A percentile compares a stretch with the other conserved stretches of the same genome.
Conservation (phyloP, 2,329 filamentous ascomycete species). For the Monosporascus sp. region DNA sequence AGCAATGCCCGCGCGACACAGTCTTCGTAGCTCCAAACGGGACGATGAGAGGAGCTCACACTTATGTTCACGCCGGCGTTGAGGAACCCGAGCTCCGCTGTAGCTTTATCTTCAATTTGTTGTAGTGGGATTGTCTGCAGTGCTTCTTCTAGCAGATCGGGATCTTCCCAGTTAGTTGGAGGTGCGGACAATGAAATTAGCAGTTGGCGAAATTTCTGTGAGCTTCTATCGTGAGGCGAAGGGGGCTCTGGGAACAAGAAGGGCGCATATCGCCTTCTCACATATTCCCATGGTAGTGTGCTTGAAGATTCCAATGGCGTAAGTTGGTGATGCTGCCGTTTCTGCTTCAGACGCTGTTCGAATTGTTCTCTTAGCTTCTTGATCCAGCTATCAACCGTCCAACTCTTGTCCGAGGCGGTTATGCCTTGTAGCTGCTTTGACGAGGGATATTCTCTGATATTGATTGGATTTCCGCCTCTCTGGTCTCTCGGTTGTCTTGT, state of each 20-base stretch:
- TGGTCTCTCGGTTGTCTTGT: slow-evolving; percentile 10
- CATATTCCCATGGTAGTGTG: too few relatives aligned
- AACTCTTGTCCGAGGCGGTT: too few relatives aligned
- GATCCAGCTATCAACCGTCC: too few relatives aligned
- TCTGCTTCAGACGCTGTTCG: too few relatives aligned
- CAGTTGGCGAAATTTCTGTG: slow-evolving; percentile 73
- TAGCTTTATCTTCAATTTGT: slow-evolving; percentile 54
- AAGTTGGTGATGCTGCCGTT: too few relatives aligned
- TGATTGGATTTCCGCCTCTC: too few relatives aligned
- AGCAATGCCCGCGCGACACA: slow-evolving; percentile 87
- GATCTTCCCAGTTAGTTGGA: slow-evolving; percentile 93
- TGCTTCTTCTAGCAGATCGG: slow-evolving; percentile 87
- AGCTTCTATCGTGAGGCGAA: slow-evolving; percentile 55
- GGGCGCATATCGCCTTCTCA: too few relatives aligned
- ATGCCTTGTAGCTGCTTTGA: too few relatives aligned
- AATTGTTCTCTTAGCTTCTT: too few relatives aligned
- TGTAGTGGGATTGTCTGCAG: slow-evolving; percentile 62
- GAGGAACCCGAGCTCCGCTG: slow-evolving; percentile 86
- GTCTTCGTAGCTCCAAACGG: slow-evolving; percentile 96
- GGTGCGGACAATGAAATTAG: slow-evolving; percentile 81
- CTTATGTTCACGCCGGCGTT: slow-evolving; percentile 82
- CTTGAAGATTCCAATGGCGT: too few relatives aligned
- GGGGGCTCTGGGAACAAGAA: slow-evolving; percentile 62
- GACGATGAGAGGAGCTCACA: slow-evolving; percentile 43
- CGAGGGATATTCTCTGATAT: too few relatives aligned